Percentiles rank a stretch among this genome's conserved stretches.
Evolutionary conservation across 2,329 filamentous ascomycete species (phyloP).

Genomic region (Zymoseptoria passerinii): DNA sequence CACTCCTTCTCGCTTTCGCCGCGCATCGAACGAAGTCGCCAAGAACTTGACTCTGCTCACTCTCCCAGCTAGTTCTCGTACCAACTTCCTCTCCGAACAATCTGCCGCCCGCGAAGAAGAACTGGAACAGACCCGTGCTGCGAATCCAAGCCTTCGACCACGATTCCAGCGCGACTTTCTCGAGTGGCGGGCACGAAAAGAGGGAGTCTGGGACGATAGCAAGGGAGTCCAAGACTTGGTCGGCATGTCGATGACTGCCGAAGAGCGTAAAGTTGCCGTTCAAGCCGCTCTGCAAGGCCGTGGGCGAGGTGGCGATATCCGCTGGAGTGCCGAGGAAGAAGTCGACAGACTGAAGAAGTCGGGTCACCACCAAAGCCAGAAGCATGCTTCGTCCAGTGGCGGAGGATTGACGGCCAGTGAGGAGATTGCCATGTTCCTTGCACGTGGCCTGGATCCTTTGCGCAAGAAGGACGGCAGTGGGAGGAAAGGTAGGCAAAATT

Average conservation of each 20-base stretch:
- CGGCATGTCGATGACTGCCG: neutral
- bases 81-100: neutral
- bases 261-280: neutral
- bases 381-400: neutral
- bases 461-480: neutral
- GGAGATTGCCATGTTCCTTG: conserved; percentile 8
- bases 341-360: neutral
- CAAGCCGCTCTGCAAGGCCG: neutral
- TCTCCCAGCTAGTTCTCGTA: neutral
- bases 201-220: neutral
- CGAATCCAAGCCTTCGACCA: neutral
- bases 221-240: neutral
- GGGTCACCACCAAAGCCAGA: neutral
- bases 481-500: conserved; percentile 3
- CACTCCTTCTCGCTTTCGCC: neutral
- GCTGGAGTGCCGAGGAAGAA: neutral
- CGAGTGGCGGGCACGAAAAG: neutral
- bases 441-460: conserved; percentile 9
- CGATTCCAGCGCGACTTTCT: neutral
- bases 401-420: conserved; percentile 5
- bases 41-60: neutral
- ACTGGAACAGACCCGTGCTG: neutral
- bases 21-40: neutral
- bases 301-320: neutral
- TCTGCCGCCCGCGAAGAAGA: conserved; percentile 1